phyloP scores from a whole-genome alignment of 2,329 filamentous ascomycete genomes.

The Pseudocercospora fuligena region DNA sequence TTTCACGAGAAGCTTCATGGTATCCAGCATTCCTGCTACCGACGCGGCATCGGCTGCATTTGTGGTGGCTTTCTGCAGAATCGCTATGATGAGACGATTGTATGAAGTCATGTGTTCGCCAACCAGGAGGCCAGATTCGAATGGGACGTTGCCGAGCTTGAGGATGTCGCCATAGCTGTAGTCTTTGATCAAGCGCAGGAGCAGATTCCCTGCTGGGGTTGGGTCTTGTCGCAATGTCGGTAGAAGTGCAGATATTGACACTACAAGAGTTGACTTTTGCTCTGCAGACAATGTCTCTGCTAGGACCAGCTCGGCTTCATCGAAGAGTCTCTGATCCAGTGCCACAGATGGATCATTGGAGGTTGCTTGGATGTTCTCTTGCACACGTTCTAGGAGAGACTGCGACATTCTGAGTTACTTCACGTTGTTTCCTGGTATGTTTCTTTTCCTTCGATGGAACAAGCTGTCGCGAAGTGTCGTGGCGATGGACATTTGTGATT shows the following conservation, averaged over 20 bases:
- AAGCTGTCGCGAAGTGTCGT: background rate
- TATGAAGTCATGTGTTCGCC: constrained; percentile 52
- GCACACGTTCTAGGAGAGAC: constrained; percentile 21
- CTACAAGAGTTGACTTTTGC: constrained; percentile 43
- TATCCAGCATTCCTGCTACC: constrained; percentile 60
- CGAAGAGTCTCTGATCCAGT: constrained; percentile 56
- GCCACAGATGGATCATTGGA: constrained; percentile 28
- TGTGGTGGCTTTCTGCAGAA: constrained; percentile 61
- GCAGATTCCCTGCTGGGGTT: constrained; percentile 58
- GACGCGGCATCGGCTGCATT: constrained; percentile 61
- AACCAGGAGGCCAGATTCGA: constrained; percentile 60
- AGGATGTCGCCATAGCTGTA: constrained; percentile 57
- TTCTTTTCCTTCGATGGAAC: background rate
- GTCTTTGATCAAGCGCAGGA: constrained; percentile 55
- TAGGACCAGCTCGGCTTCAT: constrained; percentile 55
- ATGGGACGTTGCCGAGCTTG: constrained; percentile 44
- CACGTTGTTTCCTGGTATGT: background rate
- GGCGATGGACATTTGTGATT: background rate
- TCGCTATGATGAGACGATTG: constrained; percentile 60
- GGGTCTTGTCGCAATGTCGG: constrained; percentile 63
- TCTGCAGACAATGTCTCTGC: constrained; percentile 44
- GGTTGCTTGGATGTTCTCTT: constrained; percentile 25
- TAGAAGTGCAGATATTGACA: constrained; percentile 57
- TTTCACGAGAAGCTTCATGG: constrained; percentile 60
- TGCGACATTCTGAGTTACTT: constrained; percentile 26